phyloP scores from a whole-genome alignment of 2,329 filamentous ascomycete species.

The Taxawa tesnikishii region DNA sequence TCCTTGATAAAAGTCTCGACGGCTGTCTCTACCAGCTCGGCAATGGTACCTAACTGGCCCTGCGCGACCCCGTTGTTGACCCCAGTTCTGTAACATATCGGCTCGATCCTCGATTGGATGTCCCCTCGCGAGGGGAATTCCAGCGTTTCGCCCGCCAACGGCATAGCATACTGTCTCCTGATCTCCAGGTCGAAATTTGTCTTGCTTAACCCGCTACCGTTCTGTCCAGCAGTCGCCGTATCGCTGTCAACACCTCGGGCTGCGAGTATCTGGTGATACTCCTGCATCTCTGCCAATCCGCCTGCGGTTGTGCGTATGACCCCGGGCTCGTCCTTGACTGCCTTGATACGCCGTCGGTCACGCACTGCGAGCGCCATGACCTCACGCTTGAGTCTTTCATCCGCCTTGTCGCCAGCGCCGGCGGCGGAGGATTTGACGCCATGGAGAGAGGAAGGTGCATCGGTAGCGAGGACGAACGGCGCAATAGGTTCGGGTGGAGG shows the following conservation, averaged over 20 bases:
- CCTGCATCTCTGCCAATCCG: conserved; percentile 2
- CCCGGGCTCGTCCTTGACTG: conserved; percentile 12
- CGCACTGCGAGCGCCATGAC: conserved; percentile 50
- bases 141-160: conserved; percentile 47
- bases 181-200: conserved; percentile 53
- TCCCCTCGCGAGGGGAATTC: conserved; percentile 49
- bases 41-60: conserved; percentile 31
- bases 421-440: conserved; percentile 23
- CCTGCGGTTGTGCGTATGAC: neutral
- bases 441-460: conserved; percentile 61
- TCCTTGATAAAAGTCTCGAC: conserved; percentile 53
- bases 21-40: conserved; percentile 48
- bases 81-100: conserved; percentile 54
- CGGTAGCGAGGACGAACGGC: conserved; percentile 54
- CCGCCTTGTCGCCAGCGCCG: conserved; percentile 44
- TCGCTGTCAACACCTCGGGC: conserved; percentile 3
- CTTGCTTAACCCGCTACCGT: conserved; percentile 14
- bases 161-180: conserved; percentile 50
- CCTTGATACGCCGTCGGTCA: conserved; percentile 41
- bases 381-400: conserved; percentile 51
- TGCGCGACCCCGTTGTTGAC: conserved; percentile 38
- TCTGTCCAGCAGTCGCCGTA: neutral
- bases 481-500: conserved; percentile 47
- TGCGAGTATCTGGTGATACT: conserved; percentile 5
- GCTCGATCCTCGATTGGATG: conserved; percentile 47